These are phyloP conservation scores for Jatropha multifida DNA, from an alignment of 441 rosid species.

Conservation along the genomic window DNA sequence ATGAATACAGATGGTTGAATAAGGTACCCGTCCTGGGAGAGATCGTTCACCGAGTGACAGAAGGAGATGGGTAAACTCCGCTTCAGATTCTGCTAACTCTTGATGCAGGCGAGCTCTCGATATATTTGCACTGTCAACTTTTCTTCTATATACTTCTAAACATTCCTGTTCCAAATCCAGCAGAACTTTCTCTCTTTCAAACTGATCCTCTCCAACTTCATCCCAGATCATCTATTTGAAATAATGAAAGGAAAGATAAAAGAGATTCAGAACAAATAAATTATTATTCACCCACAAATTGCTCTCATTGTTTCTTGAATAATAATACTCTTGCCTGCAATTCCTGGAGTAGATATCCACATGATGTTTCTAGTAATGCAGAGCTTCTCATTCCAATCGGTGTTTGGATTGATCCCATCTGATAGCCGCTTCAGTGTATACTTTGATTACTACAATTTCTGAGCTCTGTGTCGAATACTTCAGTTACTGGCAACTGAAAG, in stretches of 20 bases:
- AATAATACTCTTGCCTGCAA: conserved; percentile 59
- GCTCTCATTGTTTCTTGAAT: not conserved
- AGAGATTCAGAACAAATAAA: conserved; percentile 17
- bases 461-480: conserved; percentile 17
- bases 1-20: conserved; percentile 21
- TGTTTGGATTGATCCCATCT: conserved; percentile 72
- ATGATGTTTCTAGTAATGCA: conserved; percentile 70
- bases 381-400: conserved; percentile 70
- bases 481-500: conserved; percentile 22
- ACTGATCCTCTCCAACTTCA: conserved; percentile 90
- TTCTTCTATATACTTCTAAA: conserved; percentile 85
- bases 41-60: conserved; percentile 93
- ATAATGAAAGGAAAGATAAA: conserved; percentile 4
- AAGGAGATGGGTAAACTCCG: conserved; percentile 94
- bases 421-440: conserved; percentile 16
- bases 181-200: conserved; percentile 76
- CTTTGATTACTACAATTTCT: conserved; percentile 18
- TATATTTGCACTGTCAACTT: conserved; percentile 95
- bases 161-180: conserved; percentile 93
- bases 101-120: conserved; percentile 96
- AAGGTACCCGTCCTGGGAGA: conserved; percentile 88
- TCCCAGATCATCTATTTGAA: conserved; percentile 91
- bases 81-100: conserved; percentile 95
- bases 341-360: conserved; percentile 91
- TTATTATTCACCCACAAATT: conserved; percentile 3